Conservation (phyloP, 352 stramenopile genomes). For the Phytophthora megakarya region DNA sequence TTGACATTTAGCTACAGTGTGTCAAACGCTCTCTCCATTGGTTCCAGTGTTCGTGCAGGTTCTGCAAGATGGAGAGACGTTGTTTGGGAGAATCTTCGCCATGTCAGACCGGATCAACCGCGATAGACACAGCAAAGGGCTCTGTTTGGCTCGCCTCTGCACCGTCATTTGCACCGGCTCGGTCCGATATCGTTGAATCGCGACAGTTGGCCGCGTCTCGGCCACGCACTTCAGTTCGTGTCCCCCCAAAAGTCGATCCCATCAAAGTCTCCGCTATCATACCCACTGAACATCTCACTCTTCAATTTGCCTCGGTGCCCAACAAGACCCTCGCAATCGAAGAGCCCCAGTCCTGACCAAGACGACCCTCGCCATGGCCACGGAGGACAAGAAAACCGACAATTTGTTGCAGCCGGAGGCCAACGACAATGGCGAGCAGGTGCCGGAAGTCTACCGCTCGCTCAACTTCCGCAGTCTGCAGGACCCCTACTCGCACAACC, state of each 20-base stretch:
- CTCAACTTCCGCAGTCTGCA: slow-evolving; percentile 74
- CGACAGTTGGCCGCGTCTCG: no score
- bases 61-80: neutral
- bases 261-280: neutral
- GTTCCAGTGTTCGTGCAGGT: neutral
- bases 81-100: neutral
- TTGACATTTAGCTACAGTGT: neutral
- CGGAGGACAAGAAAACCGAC: slow-evolving; percentile 26
- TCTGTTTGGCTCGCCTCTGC: neutral
- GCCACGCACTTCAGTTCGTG: neutral
- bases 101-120: neutral
- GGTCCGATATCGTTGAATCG: neutral
- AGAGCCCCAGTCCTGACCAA: slow-evolving; percentile 21
- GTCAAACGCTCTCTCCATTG: neutral
- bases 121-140: neutral
- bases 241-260: no score
- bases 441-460: slow-evolving; percentile 69
- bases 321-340: slow-evolving; percentile 26
- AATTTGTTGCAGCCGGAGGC: neutral
- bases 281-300: slow-evolving; percentile 17
- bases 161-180: neutral
- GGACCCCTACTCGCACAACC: slow-evolving; percentile 65
- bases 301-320: slow-evolving; percentile 38
- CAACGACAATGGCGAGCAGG: neutral
- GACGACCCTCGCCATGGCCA: slow-evolving; percentile 16